Evolutionary conservation across 2,329 filamentous ascomycete genomes (phyloP).

Genomic region (Fusarium miscanthi): DNA sequence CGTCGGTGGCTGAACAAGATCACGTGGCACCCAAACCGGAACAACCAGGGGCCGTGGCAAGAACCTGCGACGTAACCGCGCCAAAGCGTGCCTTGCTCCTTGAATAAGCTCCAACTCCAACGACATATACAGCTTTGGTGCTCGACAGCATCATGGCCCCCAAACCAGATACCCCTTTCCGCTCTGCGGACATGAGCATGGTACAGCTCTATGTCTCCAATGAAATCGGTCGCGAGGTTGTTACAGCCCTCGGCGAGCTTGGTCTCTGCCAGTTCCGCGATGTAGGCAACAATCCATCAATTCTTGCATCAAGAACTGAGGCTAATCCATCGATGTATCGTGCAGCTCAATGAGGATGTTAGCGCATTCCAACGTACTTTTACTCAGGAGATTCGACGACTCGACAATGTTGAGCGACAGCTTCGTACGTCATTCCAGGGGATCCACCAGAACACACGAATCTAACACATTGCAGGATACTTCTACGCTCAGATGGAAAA

Average conservation of each 20-base stretch:
- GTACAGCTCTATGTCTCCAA: conserved; percentile 99
- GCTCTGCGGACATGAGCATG: conserved; percentile 99
- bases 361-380: conserved; percentile 97
- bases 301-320: conserved; percentile 7
- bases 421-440: conserved; percentile 74
- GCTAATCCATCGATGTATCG: conserved; percentile 26
- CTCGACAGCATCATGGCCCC: conserved; percentile 65
- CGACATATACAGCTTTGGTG: conserved; percentile 47
- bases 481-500: conserved; percentile 98
- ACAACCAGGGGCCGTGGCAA: conserved; percentile 41
- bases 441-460: conserved; percentile 11
- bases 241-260: conserved; percentile 94
- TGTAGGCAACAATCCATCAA: conserved; percentile 66
- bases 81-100: conserved; percentile 42
- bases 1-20: background rate
- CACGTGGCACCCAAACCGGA: conserved; percentile 46
- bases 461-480: conserved; percentile 72
- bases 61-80: conserved; percentile 44
- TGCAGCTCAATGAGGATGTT: conserved; percentile 88
- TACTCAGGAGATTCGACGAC: conserved; percentile 94
- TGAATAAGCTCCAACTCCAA: conserved; percentile 47
- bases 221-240: conserved; percentile 97
- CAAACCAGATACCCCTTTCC: conserved; percentile 93
- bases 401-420: conserved; percentile 98
- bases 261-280: conserved; percentile 97